These are phyloP conservation scores for Colletotrichum chlorophyti DNA, from an alignment of 2,329 filamentous ascomycete genomes.

Conservation along the genomic window DNA sequence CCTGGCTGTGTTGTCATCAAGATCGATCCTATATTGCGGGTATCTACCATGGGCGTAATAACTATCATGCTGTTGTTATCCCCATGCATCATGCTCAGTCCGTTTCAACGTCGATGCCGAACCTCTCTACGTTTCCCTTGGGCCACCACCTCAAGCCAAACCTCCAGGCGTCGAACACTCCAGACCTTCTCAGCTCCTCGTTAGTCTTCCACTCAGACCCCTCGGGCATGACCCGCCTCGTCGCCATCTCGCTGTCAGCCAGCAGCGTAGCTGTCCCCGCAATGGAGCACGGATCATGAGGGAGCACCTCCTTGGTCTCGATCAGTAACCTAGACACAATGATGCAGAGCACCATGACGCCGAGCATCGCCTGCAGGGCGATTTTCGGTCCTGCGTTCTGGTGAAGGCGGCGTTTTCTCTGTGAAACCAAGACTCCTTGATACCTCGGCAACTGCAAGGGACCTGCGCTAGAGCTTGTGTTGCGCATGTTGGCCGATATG, in stretches of 20 bases:
- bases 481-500: conserved; percentile 35
- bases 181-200: conserved; percentile 28
- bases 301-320: conserved; percentile 33
- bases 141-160: conserved; percentile 29
- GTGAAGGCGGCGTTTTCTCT: conserved; percentile 28
- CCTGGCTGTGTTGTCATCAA: background rate
- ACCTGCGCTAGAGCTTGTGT: conserved; percentile 5
- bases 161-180: conserved; percentile 29
- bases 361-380: conserved; percentile 38
- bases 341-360: conserved; percentile 35
- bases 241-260: conserved; percentile 35
- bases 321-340: conserved; percentile 33
- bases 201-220: conserved; percentile 36
- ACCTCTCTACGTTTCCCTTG: background rate
- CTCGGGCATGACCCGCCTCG: conserved; percentile 29
- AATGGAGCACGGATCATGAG: conserved; percentile 39
- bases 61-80: background rate
- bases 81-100: background rate
- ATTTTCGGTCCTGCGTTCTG: conserved; percentile 37
- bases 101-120: conserved; percentile 7
- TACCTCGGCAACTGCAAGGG: conserved; percentile 12
- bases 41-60: background rate
- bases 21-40: background rate
- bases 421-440: conserved; percentile 21
- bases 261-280: conserved; percentile 36